Evolutionary conservation across 352 stramenopile species (phyloP), one percentile per base, ranked within the genome.

Genomic region (Elongisporangium undulatum): DNA sequence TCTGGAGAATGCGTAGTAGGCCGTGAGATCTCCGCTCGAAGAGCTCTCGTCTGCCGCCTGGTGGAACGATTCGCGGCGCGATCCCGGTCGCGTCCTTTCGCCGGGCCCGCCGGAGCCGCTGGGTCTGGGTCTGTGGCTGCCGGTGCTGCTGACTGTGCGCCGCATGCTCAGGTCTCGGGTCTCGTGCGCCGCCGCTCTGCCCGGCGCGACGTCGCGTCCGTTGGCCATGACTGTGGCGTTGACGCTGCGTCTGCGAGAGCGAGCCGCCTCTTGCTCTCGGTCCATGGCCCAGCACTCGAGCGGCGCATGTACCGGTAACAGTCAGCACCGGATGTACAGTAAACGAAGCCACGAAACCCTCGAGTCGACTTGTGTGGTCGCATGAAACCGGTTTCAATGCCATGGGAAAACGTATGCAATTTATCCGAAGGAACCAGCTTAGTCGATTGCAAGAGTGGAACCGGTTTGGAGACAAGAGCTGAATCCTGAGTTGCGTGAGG

Each of bases 1-100:
- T 49, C 67, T 69, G 17, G 80, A 87, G 45, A 90, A 90, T 3
- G 75, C 73, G 49, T 85, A 87, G 58, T 90, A 90, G 16, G 81
- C 72, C 17, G 76, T 70, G 52, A 90, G 65, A 49, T 83, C 77
- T 3, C 68, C 74, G 16, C 60, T 61, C 19, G 71, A 65, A 1
- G 59, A 68, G 16, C 53, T 41, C 29, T 41, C 48, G 15, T 16
- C 55, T 17, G 49, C 39, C n/a, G 57, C 55, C 50, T 61, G 51
- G 38, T 65, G 57, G 39, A 59, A 49, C 15, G 59, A 64, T 39
- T 58, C 49, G 51, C 56, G 49, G 15, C 29, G 49, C 20, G 45
- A 34, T 16, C 19, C 7, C n/a, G 26, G 49, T 51, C 50, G 29
- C 55, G 15, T 57, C 48, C 38, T 50, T 69, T 2, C 17, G 57